These are phyloP conservation scores for Spathaspora hagerdaliae DNA, from an alignment of 805 yeast genomes.

Conservation along the genomic window DNA sequence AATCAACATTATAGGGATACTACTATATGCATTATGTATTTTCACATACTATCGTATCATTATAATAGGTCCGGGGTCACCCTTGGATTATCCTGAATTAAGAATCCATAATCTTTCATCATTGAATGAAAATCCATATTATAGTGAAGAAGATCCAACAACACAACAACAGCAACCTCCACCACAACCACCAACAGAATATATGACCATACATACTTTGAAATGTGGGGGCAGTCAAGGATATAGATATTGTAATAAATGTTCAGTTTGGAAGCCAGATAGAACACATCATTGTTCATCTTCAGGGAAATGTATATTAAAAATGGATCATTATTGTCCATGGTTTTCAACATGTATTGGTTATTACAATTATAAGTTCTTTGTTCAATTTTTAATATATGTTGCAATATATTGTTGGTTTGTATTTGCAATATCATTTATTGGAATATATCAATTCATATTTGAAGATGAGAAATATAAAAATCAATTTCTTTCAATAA, in stretches of 20 bases:
- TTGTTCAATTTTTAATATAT: slow-evolving; percentile 67
- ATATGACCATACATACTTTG: slow-evolving; percentile 34
- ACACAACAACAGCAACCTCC: not conserved
- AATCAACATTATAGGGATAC: slow-evolving; percentile 18
- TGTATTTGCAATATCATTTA: slow-evolving; percentile 37
- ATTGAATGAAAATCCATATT: slow-evolving; percentile 13
- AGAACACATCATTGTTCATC: slow-evolving; percentile 55
- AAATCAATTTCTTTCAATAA: slow-evolving; percentile 48
- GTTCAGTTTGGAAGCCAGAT: slow-evolving; percentile 58
- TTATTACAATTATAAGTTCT: slow-evolving; percentile 71
- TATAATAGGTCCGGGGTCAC: slow-evolving; percentile 61
- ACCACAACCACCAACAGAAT: slow-evolving; percentile 27
- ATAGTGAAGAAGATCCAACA: slow-evolving; percentile 3
- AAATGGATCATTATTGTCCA: slow-evolving; percentile 70
- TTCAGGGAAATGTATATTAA: slow-evolving; percentile 43
- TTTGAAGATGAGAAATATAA: slow-evolving; percentile 28
- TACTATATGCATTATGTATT: slow-evolving; percentile 34
- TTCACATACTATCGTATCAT: slow-evolving; percentile 53
- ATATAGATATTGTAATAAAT: slow-evolving; percentile 54
- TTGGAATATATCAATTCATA: slow-evolving; percentile 48
- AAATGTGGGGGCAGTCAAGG: slow-evolving; percentile 47
- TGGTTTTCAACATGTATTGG: slow-evolving; percentile 94
- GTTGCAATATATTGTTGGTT: slow-evolving; percentile 44
- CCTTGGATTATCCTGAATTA: slow-evolving; percentile 51
- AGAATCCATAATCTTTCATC: slow-evolving; percentile 16